Base-by-base conservation (phyloP, 495 filamentous ascomycete species). In the Xanthoparmelia taractica region DNA sequence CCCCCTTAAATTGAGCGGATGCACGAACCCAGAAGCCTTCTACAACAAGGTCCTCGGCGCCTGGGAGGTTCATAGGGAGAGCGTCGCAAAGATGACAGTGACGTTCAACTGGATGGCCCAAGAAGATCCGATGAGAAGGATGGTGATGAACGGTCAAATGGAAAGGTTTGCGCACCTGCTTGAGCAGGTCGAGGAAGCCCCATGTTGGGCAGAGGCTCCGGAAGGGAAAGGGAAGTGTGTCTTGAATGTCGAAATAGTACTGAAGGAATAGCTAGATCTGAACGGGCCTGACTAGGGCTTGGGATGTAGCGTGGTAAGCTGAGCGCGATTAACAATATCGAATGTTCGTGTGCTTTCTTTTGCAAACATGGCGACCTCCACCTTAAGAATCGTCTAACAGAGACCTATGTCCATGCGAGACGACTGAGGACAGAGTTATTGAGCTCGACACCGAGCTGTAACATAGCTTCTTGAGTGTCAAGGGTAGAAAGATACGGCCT, bases 201-300 rank as follows among this genome's bases (percentile, higher is more conserved):
- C 63, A 11, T 4, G 25, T 8, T 65, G 57, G 63, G 29, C 23
- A 3, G 57, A 36, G 34, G 34, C 34, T 5, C 34, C 37, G 7
- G 18, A 17, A 4, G 63, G 50, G 6, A 60, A 40, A n/a, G 36
- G 29, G 2, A 64, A 60, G 29, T 60, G 57, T 23, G 17, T 27
- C 3, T 43, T 65, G 27, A 45, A 59, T 60, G 45, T 65, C 0
- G 57, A 60, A 18, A 57, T 65, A 34, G 47, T 65, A 20, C 27
- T 56, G 36, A 65, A 60, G 41, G 29, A 38, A 11, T n/a, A n/a
- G n/a, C n/a, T 36, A 13, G 4, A 8, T 31, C 3, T 15, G 34
- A 2, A 17, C 12, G n/a, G 27, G 15, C 5, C 5, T 33, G 17
- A 8, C 27, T 6, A 11, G 2, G 18, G 2, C 6, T 54, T 8